A percentile compares a stretch with the other conserved stretches of the same genome.
Conservation (phyloP, 257 asterid species). For the Solanum pimpinellifolium region DNA sequence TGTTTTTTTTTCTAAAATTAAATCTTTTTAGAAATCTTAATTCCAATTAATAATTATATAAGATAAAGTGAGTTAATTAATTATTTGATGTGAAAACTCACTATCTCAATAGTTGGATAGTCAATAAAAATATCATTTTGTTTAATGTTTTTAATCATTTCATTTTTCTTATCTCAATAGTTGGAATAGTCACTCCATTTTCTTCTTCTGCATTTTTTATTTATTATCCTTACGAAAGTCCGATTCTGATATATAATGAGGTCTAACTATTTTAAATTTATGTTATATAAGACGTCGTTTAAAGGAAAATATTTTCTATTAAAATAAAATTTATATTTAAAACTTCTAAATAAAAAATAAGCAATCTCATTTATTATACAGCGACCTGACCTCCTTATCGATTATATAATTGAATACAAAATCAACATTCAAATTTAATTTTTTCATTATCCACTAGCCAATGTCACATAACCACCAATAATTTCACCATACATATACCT, state of each 20-base stretch:
- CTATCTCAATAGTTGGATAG: neutral
- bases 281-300: neutral
- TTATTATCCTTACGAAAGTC: fast-evolving
- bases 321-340: no score
- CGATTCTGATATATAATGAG: fast-evolving
- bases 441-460: neutral
- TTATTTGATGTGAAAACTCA: neutral
- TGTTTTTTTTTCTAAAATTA: no score
- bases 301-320: no score
- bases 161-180: neutral
- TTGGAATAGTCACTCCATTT: neutral
- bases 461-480: neutral
- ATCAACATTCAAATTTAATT: neutral
- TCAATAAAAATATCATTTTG: neutral
- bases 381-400: neutral
- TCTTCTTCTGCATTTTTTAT: neutral
- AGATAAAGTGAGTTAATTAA: neutral
- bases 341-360: no score
- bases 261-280: no score
- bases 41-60: neutral
- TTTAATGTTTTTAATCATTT: neutral
- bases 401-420: neutral
- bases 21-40: neutral
- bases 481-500: neutral
- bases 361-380: no score